Conservation (phyloP, 1,139 yeast genomes). For the Yamadazyma triangularis region DNA sequence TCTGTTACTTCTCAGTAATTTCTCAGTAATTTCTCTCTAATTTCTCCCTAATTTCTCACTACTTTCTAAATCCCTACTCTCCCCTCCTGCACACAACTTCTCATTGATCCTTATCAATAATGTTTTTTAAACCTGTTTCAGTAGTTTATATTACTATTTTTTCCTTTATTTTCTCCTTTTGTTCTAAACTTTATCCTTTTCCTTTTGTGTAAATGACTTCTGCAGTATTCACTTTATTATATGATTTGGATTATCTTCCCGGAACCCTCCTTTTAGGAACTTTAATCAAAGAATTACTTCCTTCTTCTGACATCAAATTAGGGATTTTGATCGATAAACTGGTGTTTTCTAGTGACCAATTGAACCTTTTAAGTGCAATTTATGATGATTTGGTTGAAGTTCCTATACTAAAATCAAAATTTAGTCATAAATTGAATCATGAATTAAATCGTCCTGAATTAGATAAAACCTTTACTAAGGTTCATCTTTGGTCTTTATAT, state of each 20-base stretch:
- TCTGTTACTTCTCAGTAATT: too few relatives aligned
- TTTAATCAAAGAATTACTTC: conserved; percentile 16
- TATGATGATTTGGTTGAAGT: conserved; percentile 33
- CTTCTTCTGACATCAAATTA: conserved; percentile 11
- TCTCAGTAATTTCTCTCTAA: too few relatives aligned
- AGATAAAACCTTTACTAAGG: conserved; percentile 64
- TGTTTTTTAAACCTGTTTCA: too few relatives aligned
- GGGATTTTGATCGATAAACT: conserved; percentile 35
- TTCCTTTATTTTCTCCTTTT: too few relatives aligned
- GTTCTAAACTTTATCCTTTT: too few relatives aligned
- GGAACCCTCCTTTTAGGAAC: conserved; percentile 69
- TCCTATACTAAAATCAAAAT: conserved; percentile 22
- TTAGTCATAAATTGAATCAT: conserved; percentile 20
- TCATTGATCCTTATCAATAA: too few relatives aligned
- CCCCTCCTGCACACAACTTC: too few relatives aligned
- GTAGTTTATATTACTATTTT: too few relatives aligned
- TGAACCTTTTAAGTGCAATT: conserved; percentile 19
- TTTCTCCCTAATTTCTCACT: too few relatives aligned
- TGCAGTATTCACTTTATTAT: conserved; percentile 67
- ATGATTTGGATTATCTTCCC: conserved; percentile 63
- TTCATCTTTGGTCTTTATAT: conserved; percentile 62
- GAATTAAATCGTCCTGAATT: conserved; percentile 72
- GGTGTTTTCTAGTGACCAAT: conserved; percentile 24
- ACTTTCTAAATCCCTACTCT: too few relatives aligned
- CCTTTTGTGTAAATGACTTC: too few relatives aligned